These are phyloP conservation scores for Daldinia eschscholtzii DNA, from an alignment of 2,329 filamentous ascomycete species.

Conservation along the genomic window DNA sequence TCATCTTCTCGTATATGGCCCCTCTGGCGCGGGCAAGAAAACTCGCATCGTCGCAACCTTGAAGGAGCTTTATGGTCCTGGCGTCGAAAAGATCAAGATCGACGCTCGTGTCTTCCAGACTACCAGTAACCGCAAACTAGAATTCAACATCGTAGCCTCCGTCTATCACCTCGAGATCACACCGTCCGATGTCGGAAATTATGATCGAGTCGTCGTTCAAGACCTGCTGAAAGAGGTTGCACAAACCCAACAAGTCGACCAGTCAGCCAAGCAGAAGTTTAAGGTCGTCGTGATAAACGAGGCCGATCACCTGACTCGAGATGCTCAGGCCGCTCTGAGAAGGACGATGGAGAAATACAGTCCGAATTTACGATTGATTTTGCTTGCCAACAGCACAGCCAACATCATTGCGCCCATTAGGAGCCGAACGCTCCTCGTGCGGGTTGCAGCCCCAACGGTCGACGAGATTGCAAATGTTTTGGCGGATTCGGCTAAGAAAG, in stretches of 20 bases:
- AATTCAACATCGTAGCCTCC: constrained; percentile 98
- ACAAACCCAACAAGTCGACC: constrained; percentile 98
- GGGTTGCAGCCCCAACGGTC: constrained; percentile 90
- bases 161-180: constrained; percentile 99
- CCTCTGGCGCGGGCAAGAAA: constrained; percentile 97
- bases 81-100: constrained; percentile 99
- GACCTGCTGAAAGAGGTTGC: constrained; percentile 97
- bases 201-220: constrained; percentile 95
- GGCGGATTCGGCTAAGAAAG: constrained; percentile 77
- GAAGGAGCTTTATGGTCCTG: constrained; percentile 93
- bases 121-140: constrained; percentile 93
- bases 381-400: constrained; percentile 94
- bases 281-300: constrained; percentile 99
- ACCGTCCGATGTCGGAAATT: constrained; percentile 94
- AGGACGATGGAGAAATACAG: constrained; percentile 99
- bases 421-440: constrained; percentile 88
- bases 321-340: constrained; percentile 94
- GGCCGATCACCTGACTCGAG: constrained; percentile 91
- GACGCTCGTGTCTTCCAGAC: constrained; percentile 97
- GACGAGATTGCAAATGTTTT: constrained; percentile 86
- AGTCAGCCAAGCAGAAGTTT: constrained; percentile 89
- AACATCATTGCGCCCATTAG: constrained; percentile 99
- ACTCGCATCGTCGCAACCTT: constrained; percentile 95
- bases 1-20: constrained; percentile 96
- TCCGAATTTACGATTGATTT: constrained; percentile 89